Evolutionary conservation across 1,284 basidiomycete genomes (phyloP), one percentile per base, ranked within the genome.

Genomic region (Hymenochaete sp.): DNA sequence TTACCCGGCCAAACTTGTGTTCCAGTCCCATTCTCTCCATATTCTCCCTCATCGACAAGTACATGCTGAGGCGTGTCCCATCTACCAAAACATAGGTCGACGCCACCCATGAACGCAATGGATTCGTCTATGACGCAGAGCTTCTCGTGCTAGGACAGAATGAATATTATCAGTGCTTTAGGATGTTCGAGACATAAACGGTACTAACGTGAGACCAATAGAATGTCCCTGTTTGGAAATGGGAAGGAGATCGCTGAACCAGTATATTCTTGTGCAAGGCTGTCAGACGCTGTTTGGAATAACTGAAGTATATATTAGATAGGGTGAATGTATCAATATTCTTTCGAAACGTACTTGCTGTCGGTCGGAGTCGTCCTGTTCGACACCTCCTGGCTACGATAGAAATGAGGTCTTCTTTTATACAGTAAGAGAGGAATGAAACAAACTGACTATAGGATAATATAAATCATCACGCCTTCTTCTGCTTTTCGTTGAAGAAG

Each of bases 41-140:
- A 50, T 26, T 79, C 78, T 14, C 78, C 76, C 60, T 98, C 92
- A 58, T 98, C 95, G 7, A 85, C 71, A 26, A 98, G 70, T 25
- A 85, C 79, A 61, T 99, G 96, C 47, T 95, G 92, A 2, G 95
- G 79, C 0, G 95, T 97, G 62, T 99, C 96, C 91, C 91, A 93
- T 58, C 91, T 87, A 35, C 91, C 91, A 56, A 90, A 93, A 56
- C 87, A 97, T 37, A 95, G 72, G 64, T 99, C 96, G 28, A 99
- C 66, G 1, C 96, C 96, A 24, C 96, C 96, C 89, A 93, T 96
- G 65, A 98, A 98, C 0, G 90, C 95, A 53, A 98, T 95, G 0
- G 90, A 83, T 62, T 97, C 90, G 62, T 99, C 96, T 52, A 98
- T 90, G 11, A 98, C 91, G 61, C 95, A 98, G 49, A 99, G 63